Percentiles rank a stretch among this genome's conserved stretches.
Evolutionary conservation across 139 green algal species (phyloP).

Genomic region (Chlorella sp.): DNA sequence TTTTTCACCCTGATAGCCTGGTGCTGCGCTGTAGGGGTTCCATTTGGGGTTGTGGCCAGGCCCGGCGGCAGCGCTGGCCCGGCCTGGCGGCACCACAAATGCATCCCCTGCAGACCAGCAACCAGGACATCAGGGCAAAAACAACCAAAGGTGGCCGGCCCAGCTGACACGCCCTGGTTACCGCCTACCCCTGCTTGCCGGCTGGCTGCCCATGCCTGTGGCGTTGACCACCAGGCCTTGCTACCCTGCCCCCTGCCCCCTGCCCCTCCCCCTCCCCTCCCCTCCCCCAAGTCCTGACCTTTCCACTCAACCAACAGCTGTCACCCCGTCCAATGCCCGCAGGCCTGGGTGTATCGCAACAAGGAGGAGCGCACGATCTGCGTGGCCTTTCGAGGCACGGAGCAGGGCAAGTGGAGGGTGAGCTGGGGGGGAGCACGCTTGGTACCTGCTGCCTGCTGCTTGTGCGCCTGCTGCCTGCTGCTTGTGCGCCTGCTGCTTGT

Average conservation of each 20-base stretch:
- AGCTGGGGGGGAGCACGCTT: neutral
- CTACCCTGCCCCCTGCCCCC: neutral
- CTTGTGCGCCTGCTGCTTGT: neutral
- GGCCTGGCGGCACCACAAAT: too few relatives aligned
- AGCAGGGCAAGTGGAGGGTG: constrained; percentile 74
- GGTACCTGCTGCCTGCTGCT: too few relatives aligned
- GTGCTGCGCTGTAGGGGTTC: too few relatives aligned
- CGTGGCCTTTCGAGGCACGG: constrained; percentile 84
- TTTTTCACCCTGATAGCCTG: too few relatives aligned
- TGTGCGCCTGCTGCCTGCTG: neutral
- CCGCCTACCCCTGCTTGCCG: neutral
- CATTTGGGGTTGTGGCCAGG: too few relatives aligned
- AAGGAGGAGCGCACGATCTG: constrained; percentile 47
- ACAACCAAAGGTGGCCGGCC: neutral
- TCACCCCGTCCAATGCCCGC: neutral
- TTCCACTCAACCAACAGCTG: neutral
- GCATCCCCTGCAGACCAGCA: too few relatives aligned
- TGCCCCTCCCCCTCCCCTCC: too few relatives aligned
- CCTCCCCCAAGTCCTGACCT: too few relatives aligned
- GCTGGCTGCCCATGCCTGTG: neutral
- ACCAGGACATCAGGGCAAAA: too few relatives aligned
- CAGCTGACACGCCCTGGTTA: neutral
- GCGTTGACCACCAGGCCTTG: too few relatives aligned
- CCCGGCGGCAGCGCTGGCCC: too few relatives aligned
- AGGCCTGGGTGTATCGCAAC: constrained; percentile 75